Percentiles rank a stretch among this genome's conserved stretches.
phyloP scores from a whole-genome alignment of 805 yeast species.

The Tetrapisispora arboricola region DNA sequence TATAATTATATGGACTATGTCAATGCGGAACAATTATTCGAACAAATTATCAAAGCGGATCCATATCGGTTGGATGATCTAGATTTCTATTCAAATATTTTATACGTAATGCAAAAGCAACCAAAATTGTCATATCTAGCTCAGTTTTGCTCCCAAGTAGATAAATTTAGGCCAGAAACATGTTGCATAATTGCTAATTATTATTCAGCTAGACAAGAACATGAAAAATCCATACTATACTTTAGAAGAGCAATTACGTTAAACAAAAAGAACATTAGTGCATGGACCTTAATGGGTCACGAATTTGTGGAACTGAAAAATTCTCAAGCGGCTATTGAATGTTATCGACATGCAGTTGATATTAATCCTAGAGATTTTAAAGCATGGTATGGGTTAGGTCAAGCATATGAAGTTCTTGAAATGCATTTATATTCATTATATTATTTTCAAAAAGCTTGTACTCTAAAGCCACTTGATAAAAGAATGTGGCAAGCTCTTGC shows the following conservation, averaged over 20 bases:
- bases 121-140: constrained; percentile 80
- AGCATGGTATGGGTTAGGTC: constrained; percentile 98
- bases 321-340: constrained; percentile 94
- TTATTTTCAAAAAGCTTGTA: constrained; percentile 85
- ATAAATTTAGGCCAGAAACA: constrained; percentile 84
- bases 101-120: constrained; percentile 85
- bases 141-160: constrained; percentile 71
- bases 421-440: constrained; percentile 89
- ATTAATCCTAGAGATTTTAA: constrained; percentile 80
- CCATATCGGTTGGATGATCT: constrained; percentile 85
- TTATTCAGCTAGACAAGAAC: constrained; percentile 84
- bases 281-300: constrained; percentile 99
- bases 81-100: constrained; percentile 88
- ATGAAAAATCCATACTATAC: constrained; percentile 88
- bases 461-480: constrained; percentile 78
- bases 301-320: constrained; percentile 94
- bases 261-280: constrained; percentile 70
- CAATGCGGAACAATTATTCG: constrained; percentile 71
- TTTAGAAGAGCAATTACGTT: constrained; percentile 81
- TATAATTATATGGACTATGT: constrained; percentile 80
- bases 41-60: constrained; percentile 58
- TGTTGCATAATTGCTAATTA: constrained; percentile 92
- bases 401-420: constrained; percentile 92
- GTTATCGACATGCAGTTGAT: constrained; percentile 88
- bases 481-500: constrained; percentile 97